Evolutionary conservation across 2,329 filamentous ascomycete species (phyloP), one percentile per base, ranked within the genome.

Genomic region (Lasiodiplodia gonubiensis): DNA sequence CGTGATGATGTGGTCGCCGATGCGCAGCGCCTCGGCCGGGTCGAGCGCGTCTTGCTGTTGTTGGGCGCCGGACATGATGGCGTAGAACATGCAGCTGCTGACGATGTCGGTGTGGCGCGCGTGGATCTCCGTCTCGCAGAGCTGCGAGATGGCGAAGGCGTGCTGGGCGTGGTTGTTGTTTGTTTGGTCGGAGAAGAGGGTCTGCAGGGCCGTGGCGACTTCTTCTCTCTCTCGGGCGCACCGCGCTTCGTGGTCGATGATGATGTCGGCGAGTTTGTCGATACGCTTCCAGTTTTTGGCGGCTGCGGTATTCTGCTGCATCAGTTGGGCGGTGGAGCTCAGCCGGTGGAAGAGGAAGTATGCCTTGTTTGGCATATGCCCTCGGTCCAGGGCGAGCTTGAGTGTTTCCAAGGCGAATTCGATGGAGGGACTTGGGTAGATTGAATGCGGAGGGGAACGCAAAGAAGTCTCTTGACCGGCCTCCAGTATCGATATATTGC

Each of bases 21-120:
- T n/a, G 7, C 14, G 37, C 10, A 33, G 7, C 23, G 55, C 37
- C n/a, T 46, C 39, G 16, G 16, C 18, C 2, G 55, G 55, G 25
- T 30, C 18, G 55, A 48, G 35, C 8, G 10, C 2, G 0, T 60
- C 37, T 25, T 23, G 37, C 7, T 14, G 37, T 39, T 39, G 14
- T 6, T 59, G 54, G 1, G 68, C 16, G 14, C 67, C 61, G 7
- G 67, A 60, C 68, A 70, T 69, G 25, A 70, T 46, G 12, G 49
- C 68, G 37, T 69, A 70, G 68, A 70, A 71, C 18, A 68, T 61
- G 37, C 52, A 59, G 16, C 64, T 42, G 7, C 69, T 69, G 4
- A 65, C 61, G 35, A 71, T 55, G 42, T 63, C 59, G 39, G 59
- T 64, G 46, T 70, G 53, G 21, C 68, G 66, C 10, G 42, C 39